Evolutionary conservation across 2,329 filamentous ascomycete genomes (phyloP), one percentile per base, ranked within the genome.

Genomic region (Hymenoscyphus linearis): DNA sequence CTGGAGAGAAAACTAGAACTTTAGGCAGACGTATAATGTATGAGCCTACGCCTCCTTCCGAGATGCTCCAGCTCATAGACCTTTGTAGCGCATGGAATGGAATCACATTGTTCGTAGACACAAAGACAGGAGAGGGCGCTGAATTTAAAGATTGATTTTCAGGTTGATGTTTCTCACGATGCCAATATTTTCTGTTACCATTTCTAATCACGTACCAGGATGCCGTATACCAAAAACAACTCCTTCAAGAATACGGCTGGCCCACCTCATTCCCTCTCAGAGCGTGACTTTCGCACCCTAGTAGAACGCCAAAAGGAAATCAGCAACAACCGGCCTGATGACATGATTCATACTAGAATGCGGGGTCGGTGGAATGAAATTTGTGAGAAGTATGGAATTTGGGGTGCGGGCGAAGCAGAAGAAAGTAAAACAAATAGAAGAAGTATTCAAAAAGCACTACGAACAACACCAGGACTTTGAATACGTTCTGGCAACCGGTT

Each of bases 201-300:
- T 25, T 25, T 26, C n/a, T n/a, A 6, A 52, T 9, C 47, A 52
- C 22, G 12, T 22, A 14, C 31, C 35, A 61, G 60, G 50, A 55
- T 10, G 50, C 44, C 25, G 31, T 52, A 5, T 55, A 37, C 6
- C 56, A 58, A 16, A 61, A 55, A 50, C 27, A 12, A 14, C 52
- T 64, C 22, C 50, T 57, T 5, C 52, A 57, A 40, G 53, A 64
- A 40, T 64, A 57, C 35, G 36, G 36, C 53, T 64, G 62, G 62
- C 59, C 62, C 36, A 26, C 16, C n/a, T 34, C 55, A 13, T 64
- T 64, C 27, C 62, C 62, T 64, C 2, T 22, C 59, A 5, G 44
- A 53, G 10, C 44, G 34, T 3, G 3, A 52, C 5, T 52, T 25
- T 9, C 47, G 18, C 4, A 25, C 47, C 10, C 22, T 52, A 12